These are phyloP conservation scores for Fraxinus platypoda DNA, from an alignment of 305 asterid species.

Conservation along the genomic window DNA sequence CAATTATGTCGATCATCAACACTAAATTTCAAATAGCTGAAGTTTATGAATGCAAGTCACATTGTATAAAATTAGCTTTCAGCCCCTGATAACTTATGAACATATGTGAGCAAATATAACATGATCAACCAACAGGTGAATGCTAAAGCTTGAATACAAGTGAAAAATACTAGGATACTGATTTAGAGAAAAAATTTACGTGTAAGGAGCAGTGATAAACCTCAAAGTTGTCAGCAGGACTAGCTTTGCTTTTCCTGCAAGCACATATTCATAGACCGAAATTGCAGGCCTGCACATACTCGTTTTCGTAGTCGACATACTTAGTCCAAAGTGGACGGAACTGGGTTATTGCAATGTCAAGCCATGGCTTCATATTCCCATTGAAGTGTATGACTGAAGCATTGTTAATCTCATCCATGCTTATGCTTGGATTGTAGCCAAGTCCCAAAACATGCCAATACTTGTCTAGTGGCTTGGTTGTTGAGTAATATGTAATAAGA, in stretches of 20 bases:
- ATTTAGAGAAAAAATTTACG: not conserved
- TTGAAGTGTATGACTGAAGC: conserved; percentile 54
- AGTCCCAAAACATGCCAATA: conserved; percentile 56
- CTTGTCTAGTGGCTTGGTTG: conserved; percentile 48
- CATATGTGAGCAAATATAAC: not conserved
- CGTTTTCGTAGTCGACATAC: conserved; percentile 42
- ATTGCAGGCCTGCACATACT: conserved; percentile 36
- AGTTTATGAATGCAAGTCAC: not conserved
- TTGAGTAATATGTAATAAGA: conserved; percentile 44
- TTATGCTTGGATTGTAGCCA: conserved; percentile 45
- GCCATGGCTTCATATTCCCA: conserved; percentile 53
- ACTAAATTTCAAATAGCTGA: not conserved
- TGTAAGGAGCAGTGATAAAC: conserved; percentile 15
- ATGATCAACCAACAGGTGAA: not conserved
- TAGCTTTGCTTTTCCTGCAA: not conserved
- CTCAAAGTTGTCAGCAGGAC: conserved; percentile 5
- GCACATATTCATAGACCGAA: conserved; percentile 27
- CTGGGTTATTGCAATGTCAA: conserved; percentile 46
- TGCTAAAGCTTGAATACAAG: not conserved
- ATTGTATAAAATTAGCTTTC: not conserved
- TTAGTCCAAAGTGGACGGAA: conserved; percentile 45
- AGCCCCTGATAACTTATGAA: not conserved
- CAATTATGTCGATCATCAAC: not conserved
- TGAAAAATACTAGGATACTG: not conserved
- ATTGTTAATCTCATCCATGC: conserved; percentile 41